A percentile compares a stretch with the other conserved stretches of the same genome.
These are phyloP conservation scores for Aspergillus sojae DNA, from an alignment of 2,329 filamentous ascomycete species.

Conservation along the genomic window DNA sequence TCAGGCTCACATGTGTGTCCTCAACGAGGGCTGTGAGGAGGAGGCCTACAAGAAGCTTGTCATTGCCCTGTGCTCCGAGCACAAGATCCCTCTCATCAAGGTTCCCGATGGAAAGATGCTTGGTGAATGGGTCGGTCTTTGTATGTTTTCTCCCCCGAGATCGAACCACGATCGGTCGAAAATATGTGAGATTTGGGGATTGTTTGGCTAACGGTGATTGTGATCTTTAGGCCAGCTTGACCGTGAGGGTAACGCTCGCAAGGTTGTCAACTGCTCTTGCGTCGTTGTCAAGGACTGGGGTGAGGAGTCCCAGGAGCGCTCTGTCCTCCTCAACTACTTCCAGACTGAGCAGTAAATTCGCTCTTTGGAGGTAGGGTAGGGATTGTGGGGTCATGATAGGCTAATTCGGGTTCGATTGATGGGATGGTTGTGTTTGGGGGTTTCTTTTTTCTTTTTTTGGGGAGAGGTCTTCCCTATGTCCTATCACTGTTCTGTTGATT, in stretches of 20 bases:
- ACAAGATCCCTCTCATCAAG: constrained; percentile 99
- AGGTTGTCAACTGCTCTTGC: constrained; percentile 99
- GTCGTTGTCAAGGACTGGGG: constrained; percentile 99
- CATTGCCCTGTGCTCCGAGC: constrained; percentile 96
- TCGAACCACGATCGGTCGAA: background rate
- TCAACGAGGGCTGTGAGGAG: constrained; percentile 99
- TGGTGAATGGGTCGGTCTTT: constrained; percentile 99
- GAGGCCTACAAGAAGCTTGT: constrained; percentile 99
- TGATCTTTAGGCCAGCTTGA: constrained; percentile 81
- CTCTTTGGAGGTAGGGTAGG: background rate
- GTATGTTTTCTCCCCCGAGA: constrained; percentile 63
- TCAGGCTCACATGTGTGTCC: constrained; percentile 99
- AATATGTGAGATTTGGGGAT: background rate
- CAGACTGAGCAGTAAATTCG: constrained; percentile 67
- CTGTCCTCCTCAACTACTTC: constrained; percentile 99
- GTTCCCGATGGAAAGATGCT: constrained; percentile 99
- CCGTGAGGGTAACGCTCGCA: constrained; percentile 98
- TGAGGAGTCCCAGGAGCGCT: constrained; percentile 99
- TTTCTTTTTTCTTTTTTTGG: background rate
- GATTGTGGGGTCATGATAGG: constrained; percentile 1
- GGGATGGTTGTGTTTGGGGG: background rate
- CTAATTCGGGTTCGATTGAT: background rate
- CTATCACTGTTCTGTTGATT: background rate
- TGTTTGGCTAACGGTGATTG: constrained; percentile 15
- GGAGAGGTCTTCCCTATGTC: background rate